Evolutionary conservation across 129 eudicot genomes (phyloP).

Genomic region (Scalesia atractyloides): DNA sequence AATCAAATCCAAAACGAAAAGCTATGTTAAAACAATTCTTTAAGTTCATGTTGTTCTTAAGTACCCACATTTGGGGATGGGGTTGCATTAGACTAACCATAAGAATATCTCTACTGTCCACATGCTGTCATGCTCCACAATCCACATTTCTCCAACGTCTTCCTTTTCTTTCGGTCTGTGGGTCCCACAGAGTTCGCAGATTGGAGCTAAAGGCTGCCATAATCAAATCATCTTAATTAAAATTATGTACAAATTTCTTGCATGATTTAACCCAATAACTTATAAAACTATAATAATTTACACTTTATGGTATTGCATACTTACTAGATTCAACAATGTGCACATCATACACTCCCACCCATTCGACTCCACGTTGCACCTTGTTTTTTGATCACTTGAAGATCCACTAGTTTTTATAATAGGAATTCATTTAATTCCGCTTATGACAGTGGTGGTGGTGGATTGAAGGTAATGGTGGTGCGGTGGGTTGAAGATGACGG

Average conservation of each 20-base stretch:
- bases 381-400: conserved; percentile 18
- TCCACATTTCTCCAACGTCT: too few relatives aligned
- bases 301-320: conserved; percentile 8
- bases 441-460: too few relatives aligned
- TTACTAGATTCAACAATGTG: conserved; percentile 83
- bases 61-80: conserved; percentile 74
- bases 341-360: conserved; percentile 76
- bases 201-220: conserved; percentile 70
- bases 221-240: not conserved
- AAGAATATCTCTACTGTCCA: conserved; percentile 90
- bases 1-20: not conserved
- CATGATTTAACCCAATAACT: not conserved
- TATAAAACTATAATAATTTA: not conserved
- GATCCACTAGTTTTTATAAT: conserved; percentile 23
- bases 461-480: too few relatives aligned
- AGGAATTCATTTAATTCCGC: too few relatives aligned
- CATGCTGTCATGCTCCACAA: conserved; percentile 86
- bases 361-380: conserved; percentile 14
- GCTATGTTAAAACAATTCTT: not conserved
- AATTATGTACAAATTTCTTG: not conserved
- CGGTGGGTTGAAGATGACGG: too few relatives aligned
- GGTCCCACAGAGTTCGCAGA: conserved; percentile 66
- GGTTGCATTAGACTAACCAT: conserved; percentile 68
- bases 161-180: conserved; percentile 57
- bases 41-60: conserved; percentile 24